These are phyloP conservation scores for Davidsoniella australis DNA, from an alignment of 2,329 filamentous ascomycete genomes.

Conservation along the genomic window DNA sequence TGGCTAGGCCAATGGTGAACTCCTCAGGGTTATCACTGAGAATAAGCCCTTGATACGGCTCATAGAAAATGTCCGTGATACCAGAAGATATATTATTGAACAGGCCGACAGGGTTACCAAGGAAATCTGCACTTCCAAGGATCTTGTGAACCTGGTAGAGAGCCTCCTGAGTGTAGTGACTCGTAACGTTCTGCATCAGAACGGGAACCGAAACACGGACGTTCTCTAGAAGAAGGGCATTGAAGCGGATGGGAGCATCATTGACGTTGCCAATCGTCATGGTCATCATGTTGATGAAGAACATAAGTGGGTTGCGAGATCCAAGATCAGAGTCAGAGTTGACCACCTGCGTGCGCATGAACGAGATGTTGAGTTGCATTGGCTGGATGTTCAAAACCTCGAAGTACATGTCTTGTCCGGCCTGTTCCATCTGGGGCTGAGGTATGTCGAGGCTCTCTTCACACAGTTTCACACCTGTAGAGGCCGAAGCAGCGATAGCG, in stretches of 20 bases:
- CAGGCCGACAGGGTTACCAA: constrained; percentile 89
- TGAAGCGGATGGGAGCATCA: constrained; percentile 85
- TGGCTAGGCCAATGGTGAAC: constrained; percentile 84
- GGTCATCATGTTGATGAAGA: constrained; percentile 93
- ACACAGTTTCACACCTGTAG: constrained; percentile 60
- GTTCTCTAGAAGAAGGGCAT: constrained; percentile 87
- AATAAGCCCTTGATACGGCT: constrained; percentile 94
- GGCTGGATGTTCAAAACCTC: constrained; percentile 93
- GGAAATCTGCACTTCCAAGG: constrained; percentile 88
- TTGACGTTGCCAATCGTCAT: constrained; percentile 99
- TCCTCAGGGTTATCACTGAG: constrained; percentile 93
- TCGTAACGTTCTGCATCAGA: constrained; percentile 70
- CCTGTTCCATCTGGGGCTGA: constrained; percentile 68
- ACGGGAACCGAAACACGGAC: constrained; percentile 77
- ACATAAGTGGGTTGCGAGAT: constrained; percentile 89
- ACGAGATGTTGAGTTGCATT: constrained; percentile 93
- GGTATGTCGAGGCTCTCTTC: constrained; percentile 84
- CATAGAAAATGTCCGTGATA: constrained; percentile 96
- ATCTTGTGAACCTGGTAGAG: constrained; percentile 95
- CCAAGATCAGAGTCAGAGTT: constrained; percentile 91
- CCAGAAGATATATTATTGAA: constrained; percentile 98
- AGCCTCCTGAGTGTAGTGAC: constrained; percentile 92
- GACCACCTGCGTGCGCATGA: constrained; percentile 89
- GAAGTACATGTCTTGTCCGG: constrained; percentile 92
- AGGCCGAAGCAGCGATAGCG: not conserved